A percentile compares a stretch with the other conserved stretches of the same genome.
Conservation (phyloP, 495 filamentous ascomycete genomes). For the Pseudomonodictys pantanalensis region DNA sequence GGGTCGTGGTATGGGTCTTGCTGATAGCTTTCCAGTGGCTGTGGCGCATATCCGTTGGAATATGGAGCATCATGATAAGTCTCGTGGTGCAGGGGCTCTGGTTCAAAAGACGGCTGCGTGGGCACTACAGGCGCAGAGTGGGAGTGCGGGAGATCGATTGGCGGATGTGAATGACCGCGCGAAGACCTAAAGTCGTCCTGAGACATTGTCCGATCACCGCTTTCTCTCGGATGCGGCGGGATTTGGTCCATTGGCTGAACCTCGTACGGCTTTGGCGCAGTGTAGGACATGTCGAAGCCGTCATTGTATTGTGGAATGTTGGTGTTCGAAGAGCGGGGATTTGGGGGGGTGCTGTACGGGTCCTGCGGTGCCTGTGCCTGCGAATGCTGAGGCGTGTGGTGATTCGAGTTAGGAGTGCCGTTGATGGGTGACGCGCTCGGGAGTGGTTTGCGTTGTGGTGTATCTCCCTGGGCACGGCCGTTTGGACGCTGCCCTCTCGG, state of each 20-base stretch:
- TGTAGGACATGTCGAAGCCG: constrained; percentile 28
- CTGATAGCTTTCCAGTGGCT: constrained; percentile 1
- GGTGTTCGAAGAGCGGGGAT: neutral
- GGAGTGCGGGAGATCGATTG: constrained; percentile 34
- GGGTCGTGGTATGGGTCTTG: constrained; percentile 13
- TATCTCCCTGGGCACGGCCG: constrained; percentile 16
- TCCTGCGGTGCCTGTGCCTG: constrained; percentile 1
- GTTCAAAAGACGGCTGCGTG: constrained; percentile 17
- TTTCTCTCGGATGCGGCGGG: constrained; percentile 12
- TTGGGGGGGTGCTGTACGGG: constrained; percentile 4
- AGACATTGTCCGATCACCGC: constrained; percentile 17
- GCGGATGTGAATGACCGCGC: constrained; percentile 12
- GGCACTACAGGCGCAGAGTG: constrained; percentile 29
- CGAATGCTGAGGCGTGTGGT: constrained; percentile 21
- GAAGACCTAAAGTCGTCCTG: constrained; percentile 16
- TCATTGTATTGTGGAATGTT: constrained; percentile 4
- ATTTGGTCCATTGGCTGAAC: constrained; percentile 21
- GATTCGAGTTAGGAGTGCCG: constrained; percentile 7
- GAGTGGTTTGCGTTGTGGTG: constrained; percentile 16
- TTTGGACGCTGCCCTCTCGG: constrained; percentile 27
- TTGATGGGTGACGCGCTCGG: constrained; percentile 18
- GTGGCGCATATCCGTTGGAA: neutral
- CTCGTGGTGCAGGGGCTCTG: neutral
- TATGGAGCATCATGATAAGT: constrained; percentile 2
- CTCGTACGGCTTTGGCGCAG: constrained; percentile 29